Evolutionary conservation across 2,329 filamentous ascomycete genomes (phyloP).

Genomic region (Pochonia chlamydosporia): DNA sequence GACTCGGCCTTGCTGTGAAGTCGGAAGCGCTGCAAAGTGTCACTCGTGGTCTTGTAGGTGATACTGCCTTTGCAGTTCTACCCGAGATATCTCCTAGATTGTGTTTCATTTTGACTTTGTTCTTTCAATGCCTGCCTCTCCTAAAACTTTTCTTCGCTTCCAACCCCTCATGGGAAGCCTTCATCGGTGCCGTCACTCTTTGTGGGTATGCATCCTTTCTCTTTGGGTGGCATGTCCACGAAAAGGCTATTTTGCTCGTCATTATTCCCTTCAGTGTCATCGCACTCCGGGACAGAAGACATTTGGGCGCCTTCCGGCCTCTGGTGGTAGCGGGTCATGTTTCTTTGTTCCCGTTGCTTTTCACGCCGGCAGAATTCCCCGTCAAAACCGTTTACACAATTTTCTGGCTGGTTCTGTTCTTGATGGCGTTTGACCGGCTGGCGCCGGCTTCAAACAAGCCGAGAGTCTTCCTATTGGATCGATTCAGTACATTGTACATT

Average conservation of each 20-base stretch:
- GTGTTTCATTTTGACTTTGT: conserved; percentile 77
- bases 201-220: conserved; percentile 96
- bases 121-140: conserved; percentile 75
- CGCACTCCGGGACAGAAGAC: conserved; percentile 81
- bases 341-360: conserved; percentile 88
- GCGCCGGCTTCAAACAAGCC: conserved; percentile 74
- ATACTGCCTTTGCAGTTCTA: conserved; percentile 88
- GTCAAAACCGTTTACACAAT: conserved; percentile 92
- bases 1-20: conserved; percentile 68
- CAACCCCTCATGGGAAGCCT: conserved; percentile 77
- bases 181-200: conserved; percentile 82
- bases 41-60: conserved; percentile 86
- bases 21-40: conserved; percentile 75
- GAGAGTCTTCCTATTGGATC: conserved; percentile 85
- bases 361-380: conserved; percentile 87
- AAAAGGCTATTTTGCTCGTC: conserved; percentile 91
- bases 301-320: conserved; percentile 86
- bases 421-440: conserved; percentile 80
- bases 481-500: conserved; percentile 86
- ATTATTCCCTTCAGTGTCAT: conserved; percentile 94
- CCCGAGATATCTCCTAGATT: conserved; percentile 75
- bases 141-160: conserved; percentile 63
- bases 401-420: conserved; percentile 81
- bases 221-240: conserved; percentile 98
- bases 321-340: conserved; percentile 91